These are phyloP conservation scores for Sporothrix phasma DNA, from an alignment of 2,329 filamentous ascomycete genomes.

Conservation along the genomic window DNA sequence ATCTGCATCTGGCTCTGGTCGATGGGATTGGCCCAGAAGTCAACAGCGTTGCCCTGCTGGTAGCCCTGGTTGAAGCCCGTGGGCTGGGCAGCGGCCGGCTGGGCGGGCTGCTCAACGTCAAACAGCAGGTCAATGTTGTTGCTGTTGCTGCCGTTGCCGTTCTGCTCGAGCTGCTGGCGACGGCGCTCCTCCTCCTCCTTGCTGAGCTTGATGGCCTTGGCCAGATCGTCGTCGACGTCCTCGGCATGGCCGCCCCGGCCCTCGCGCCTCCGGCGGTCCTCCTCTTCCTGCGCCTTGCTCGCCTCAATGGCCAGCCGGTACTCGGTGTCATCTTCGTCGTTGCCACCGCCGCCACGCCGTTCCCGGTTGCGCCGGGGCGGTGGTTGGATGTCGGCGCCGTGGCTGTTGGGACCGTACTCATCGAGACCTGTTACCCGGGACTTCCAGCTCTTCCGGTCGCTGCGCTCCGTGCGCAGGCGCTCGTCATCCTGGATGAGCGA, in stretches of 20 bases:
- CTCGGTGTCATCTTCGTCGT: constrained; percentile 80
- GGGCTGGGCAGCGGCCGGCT: constrained; percentile 44
- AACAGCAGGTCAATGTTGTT: constrained; percentile 58
- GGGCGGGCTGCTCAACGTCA: constrained; percentile 57
- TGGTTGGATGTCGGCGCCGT: constrained; percentile 26
- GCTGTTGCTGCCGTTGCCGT: constrained; percentile 25
- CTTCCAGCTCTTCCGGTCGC: constrained; percentile 91
- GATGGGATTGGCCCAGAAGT: constrained; percentile 95
- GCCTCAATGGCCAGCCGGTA: constrained; percentile 86
- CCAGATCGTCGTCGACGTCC: constrained; percentile 73
- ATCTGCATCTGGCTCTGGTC: constrained; percentile 65
- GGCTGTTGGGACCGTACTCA: constrained; percentile 49
- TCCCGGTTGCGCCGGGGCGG: constrained; percentile 37
- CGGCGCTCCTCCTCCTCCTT: constrained; percentile 89
- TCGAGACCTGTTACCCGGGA: constrained; percentile 90
- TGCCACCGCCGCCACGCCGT: constrained; percentile 34
- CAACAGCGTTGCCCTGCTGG: constrained; percentile 89
- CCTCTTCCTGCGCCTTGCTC: constrained; percentile 89
- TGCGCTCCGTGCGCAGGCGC: constrained; percentile 77
- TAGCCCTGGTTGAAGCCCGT: constrained; percentile 96
- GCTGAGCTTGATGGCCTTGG: constrained; percentile 90
- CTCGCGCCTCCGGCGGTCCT: constrained; percentile 68
- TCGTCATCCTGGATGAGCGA: constrained; percentile 89
- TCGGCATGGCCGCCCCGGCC: constrained; percentile 44
- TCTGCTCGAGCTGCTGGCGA: constrained; percentile 75